Conservation (phyloP, 192 early-diverging fungal genomes). For the Linnemannia zychae region DNA sequence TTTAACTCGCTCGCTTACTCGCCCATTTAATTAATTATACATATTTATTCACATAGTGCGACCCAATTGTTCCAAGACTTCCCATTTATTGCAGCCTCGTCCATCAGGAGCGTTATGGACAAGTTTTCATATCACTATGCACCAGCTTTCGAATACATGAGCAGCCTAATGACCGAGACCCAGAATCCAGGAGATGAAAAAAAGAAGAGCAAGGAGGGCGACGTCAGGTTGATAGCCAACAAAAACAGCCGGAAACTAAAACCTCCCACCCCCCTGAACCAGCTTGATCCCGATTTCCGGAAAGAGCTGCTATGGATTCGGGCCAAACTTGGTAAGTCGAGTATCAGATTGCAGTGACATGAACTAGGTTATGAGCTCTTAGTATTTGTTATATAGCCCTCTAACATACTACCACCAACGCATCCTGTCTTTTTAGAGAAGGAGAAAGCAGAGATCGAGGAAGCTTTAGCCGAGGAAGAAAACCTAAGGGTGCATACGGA, state of each 20-base stretch:
- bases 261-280: neutral
- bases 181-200: neutral
- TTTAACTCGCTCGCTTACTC: neutral
- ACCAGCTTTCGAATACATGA: constrained; percentile 36
- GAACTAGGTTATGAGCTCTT: no score
- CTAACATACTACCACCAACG: neutral
- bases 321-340: constrained; percentile 24
- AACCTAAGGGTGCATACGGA: constrained; percentile 34
- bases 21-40: neutral
- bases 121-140: constrained; percentile 24
- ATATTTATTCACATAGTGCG: constrained; percentile 9
- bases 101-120: constrained; percentile 20
- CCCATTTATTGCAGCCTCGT: constrained; percentile 17
- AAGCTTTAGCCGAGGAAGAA: constrained; percentile 20
- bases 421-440: constrained; percentile 6
- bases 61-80: constrained; percentile 47
- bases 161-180: neutral
- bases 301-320: constrained; percentile 22
- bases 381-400: neutral
- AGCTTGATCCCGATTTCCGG: constrained; percentile 27
- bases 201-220: neutral
- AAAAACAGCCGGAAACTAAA: neutral
- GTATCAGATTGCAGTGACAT: neutral
- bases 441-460: constrained; percentile 24
- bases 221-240: neutral